A percentile compares a stretch with the other conserved stretches of the same genome.
phyloP scores from a whole-genome alignment of 305 asterid species.

The Solanum hybrid region DNA sequence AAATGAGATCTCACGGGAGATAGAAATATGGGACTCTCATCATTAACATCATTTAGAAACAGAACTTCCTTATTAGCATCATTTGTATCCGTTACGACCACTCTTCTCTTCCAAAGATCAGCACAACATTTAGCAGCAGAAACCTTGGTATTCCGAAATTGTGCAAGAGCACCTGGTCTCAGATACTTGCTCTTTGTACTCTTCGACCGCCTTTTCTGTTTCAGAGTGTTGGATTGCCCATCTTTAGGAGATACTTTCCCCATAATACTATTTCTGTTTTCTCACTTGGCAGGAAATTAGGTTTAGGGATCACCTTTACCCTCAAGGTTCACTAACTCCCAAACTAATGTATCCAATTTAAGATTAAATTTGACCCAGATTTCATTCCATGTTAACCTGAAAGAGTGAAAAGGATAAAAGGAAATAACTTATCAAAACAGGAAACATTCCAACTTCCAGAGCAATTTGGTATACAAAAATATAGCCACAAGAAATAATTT shows the following conservation, averaged over 20 bases:
- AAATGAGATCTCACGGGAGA: conserved; percentile 46
- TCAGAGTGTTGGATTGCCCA: conserved; percentile 31
- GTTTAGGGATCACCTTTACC: background rate
- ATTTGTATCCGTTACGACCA: conserved; percentile 34
- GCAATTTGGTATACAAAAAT: background rate
- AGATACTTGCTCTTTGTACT: conserved; percentile 45
- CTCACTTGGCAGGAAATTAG: background rate
- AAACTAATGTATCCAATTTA: background rate
- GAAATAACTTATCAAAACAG: background rate
- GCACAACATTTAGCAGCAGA: conserved; percentile 64
- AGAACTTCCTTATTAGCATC: conserved; percentile 15
- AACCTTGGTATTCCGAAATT: conserved; percentile 63
- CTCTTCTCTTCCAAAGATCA: conserved; percentile 69
- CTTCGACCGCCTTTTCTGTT: conserved; percentile 42
- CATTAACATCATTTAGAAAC: conserved; percentile 15
- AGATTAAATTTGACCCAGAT: background rate
- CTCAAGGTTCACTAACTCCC: background rate
- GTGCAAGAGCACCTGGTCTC: conserved; percentile 89
- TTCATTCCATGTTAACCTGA: background rate
- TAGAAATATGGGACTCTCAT: conserved; percentile 22
- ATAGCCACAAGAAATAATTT: background rate
- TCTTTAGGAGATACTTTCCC: conserved; percentile 64
- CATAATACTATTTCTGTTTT: conserved; percentile 19
- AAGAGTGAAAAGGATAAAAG: background rate
- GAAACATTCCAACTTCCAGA: background rate